Evolutionary conservation across 768 basidiomycete species (phyloP).

Genomic region (Russula olivacea): DNA sequence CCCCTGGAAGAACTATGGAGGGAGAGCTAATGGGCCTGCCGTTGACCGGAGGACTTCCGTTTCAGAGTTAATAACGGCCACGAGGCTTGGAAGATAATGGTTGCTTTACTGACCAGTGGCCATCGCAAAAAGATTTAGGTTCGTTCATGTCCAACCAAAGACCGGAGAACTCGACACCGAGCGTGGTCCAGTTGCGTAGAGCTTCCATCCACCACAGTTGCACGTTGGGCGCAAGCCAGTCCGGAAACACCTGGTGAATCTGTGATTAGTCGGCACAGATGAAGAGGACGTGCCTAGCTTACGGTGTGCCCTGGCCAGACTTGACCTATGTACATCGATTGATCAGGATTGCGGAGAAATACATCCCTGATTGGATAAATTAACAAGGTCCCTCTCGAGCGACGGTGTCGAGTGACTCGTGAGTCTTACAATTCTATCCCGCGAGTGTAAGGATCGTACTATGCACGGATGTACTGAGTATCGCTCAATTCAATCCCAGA

Average conservation of each 20-base stretch:
- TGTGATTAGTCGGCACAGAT: neutral
- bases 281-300: constrained; percentile 17
- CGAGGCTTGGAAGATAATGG: neutral
- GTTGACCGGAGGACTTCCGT: constrained; percentile 47
- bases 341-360: constrained; percentile 72
- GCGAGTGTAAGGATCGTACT: constrained; percentile 64
- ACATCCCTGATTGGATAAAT: constrained; percentile 41
- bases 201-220: constrained; percentile 57
- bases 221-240: constrained; percentile 53
- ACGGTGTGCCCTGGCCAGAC: constrained; percentile 78
- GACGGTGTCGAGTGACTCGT: neutral
- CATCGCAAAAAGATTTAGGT: constrained; percentile 55
- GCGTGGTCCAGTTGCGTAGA: constrained; percentile 46
- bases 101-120: constrained; percentile 32
- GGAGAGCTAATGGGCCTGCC: constrained; percentile 49
- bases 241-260: constrained; percentile 47
- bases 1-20: constrained; percentile 54
- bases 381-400: neutral
- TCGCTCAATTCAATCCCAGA: neutral
- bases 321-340: constrained; percentile 62
- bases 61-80: constrained; percentile 6
- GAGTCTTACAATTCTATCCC: constrained; percentile 51
- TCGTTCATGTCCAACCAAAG: constrained; percentile 74
- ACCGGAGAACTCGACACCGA: constrained; percentile 54
- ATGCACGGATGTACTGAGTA: neutral